phyloP scores from a whole-genome alignment of 805 yeast genomes.

The Pichia kluyveri region DNA sequence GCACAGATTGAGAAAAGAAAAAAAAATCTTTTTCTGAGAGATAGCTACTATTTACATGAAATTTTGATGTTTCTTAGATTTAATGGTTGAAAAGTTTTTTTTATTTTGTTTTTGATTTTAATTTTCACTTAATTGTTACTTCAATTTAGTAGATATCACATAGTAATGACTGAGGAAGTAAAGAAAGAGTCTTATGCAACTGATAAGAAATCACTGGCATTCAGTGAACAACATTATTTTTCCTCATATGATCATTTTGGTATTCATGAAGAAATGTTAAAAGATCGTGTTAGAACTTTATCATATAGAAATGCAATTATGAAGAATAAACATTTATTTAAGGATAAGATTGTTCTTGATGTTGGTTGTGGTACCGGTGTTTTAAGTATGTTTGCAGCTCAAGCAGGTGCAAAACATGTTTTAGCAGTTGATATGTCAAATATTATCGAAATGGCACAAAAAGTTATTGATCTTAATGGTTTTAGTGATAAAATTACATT shows the following conservation, averaged over 20 bases:
- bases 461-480: constrained; percentile 79
- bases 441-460: constrained; percentile 92
- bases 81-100: background rate
- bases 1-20: no score
- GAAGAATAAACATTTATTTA: constrained; percentile 81
- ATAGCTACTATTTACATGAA: no score
- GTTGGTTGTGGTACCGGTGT: constrained; percentile 99
- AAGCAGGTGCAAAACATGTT: constrained; percentile 98
- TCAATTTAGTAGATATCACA: no score
- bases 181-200: constrained; percentile 44
- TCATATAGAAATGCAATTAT: constrained; percentile 87
- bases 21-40: no score
- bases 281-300: constrained; percentile 86
- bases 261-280: constrained; percentile 97
- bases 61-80: no score
- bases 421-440: constrained; percentile 96
- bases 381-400: constrained; percentile 94
- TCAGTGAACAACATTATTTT: constrained; percentile 87
- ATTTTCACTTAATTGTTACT: no score
- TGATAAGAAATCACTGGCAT: constrained; percentile 52
- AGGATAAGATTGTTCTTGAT: constrained; percentile 89
- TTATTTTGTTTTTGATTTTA: no score
- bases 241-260: constrained; percentile 94
- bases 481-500: constrained; percentile 78
- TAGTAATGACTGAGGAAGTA: background rate